phyloP scores from a whole-genome alignment of 2,329 filamentous ascomycete genomes.

The Arthrobotrys sinensis region DNA sequence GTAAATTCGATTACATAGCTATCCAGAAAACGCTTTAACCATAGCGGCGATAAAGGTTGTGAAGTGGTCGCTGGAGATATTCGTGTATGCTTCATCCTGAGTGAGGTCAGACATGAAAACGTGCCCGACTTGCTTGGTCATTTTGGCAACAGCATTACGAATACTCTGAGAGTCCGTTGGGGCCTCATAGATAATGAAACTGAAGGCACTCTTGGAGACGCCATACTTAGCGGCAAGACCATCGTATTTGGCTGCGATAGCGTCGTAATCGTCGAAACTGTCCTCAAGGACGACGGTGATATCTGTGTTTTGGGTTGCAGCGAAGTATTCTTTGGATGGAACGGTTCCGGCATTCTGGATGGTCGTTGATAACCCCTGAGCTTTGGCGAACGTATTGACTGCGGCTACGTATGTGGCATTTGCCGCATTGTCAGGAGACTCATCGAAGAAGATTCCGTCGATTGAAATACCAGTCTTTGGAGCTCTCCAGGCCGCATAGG shows the following conservation, averaged over 20 bases:
- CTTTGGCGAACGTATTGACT: constrained; percentile 46
- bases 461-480: constrained; percentile 37
- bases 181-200: constrained; percentile 45
- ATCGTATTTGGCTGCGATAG: constrained; percentile 14
- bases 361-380: constrained; percentile 23
- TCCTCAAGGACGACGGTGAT: constrained; percentile 49
- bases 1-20: neutral
- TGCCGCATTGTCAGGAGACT: constrained; percentile 30
- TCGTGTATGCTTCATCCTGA: constrained; percentile 31
- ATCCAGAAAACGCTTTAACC: constrained; percentile 43
- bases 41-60: constrained; percentile 38
- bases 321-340: constrained; percentile 47
- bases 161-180: constrained; percentile 36
- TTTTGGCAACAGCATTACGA: constrained; percentile 27
- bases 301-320: constrained; percentile 36
- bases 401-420: constrained; percentile 33
- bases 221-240: constrained; percentile 38
- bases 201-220: constrained; percentile 36
- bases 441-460: constrained; percentile 58
- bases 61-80: constrained; percentile 30
- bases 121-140: constrained; percentile 48
- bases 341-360: constrained; percentile 50
- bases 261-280: constrained; percentile 35
- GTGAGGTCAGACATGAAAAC: constrained; percentile 46
- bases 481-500: constrained; percentile 38